These are phyloP conservation scores for Carex cristatella DNA, from an alignment of 176 grass and related monocot species.

Conservation along the genomic window DNA sequence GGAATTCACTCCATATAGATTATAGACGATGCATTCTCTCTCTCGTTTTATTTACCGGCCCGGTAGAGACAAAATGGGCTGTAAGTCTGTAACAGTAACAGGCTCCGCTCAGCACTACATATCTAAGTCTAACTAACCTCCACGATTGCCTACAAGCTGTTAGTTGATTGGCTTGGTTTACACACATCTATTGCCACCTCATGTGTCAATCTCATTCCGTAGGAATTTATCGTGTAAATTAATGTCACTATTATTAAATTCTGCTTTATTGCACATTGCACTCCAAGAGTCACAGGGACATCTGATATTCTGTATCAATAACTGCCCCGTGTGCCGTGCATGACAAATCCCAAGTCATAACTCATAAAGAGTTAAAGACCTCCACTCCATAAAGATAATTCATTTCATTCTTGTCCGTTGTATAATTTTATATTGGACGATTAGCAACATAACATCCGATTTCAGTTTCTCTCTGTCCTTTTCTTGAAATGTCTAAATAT, in stretches of 20 bases:
- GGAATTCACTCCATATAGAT: no score
- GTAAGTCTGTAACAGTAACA: background rate
- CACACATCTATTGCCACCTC: background rate
- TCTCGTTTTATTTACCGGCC: background rate
- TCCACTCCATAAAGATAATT: no score
- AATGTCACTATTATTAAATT: background rate
- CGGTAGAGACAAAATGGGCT: background rate
- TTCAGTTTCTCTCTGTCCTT: constrained; percentile 3
- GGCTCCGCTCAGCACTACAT: background rate
- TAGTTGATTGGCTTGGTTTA: background rate
- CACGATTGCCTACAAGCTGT: background rate
- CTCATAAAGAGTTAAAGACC: background rate
- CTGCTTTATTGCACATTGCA: background rate
- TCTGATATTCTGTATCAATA: background rate
- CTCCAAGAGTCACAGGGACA: background rate
- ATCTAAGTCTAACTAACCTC: background rate
- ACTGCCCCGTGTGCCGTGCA: background rate
- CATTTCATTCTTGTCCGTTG: background rate
- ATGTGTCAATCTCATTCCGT: background rate
- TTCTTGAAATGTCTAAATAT: background rate
- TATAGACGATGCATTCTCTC: background rate
- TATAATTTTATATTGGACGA: background rate
- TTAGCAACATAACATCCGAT: background rate
- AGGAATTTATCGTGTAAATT: background rate
- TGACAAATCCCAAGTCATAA: background rate